Percentiles rank a stretch among this genome's conserved stretches.
Conservation (phyloP, 225 moss, liverwort and hornwort genomes). For the Marchantia polymorpha region DNA sequence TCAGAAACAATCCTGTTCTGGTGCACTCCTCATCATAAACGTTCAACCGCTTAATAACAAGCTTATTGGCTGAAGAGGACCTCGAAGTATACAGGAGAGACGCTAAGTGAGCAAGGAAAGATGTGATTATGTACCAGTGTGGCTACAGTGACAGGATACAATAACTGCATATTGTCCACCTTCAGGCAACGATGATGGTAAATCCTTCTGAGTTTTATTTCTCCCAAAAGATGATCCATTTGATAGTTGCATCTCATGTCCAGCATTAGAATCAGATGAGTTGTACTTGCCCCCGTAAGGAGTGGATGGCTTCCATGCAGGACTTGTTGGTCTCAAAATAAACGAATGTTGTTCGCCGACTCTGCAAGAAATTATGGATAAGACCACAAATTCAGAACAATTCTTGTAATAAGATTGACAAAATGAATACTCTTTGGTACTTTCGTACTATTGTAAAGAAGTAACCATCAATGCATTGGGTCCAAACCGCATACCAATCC, state of each 20-base stretch:
- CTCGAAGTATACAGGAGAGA: not conserved
- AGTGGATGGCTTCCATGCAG: conserved; percentile 64
- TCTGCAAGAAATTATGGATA: conserved; percentile 41
- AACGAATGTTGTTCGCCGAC: conserved; percentile 97
- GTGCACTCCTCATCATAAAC: not conserved
- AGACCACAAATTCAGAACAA: conserved; percentile 4
- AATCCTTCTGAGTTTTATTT: conserved; percentile 47
- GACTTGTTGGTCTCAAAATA: conserved; percentile 83
- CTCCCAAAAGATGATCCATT: conserved; percentile 35
- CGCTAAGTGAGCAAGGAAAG: not conserved
- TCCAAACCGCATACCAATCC: too few relatives aligned
- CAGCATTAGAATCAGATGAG: conserved; percentile 30
- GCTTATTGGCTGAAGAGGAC: too few relatives aligned
- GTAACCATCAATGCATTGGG: too few relatives aligned
- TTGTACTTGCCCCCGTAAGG: conserved; percentile 46
- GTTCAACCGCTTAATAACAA: too few relatives aligned
- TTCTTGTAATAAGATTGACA: not conserved
- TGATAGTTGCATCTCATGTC: conserved; percentile 42
- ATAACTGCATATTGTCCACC: conserved; percentile 84
- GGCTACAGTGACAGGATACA: conserved; percentile 93
- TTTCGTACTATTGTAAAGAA: too few relatives aligned
- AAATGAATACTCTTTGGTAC: too few relatives aligned
- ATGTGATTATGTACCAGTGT: conserved; percentile 53
- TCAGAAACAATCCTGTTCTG: not conserved
- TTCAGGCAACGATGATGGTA: conserved; percentile 36